Conservation (phyloP, 768 basidiomycete genomes). For the Cyclocybe cylindracea region DNA sequence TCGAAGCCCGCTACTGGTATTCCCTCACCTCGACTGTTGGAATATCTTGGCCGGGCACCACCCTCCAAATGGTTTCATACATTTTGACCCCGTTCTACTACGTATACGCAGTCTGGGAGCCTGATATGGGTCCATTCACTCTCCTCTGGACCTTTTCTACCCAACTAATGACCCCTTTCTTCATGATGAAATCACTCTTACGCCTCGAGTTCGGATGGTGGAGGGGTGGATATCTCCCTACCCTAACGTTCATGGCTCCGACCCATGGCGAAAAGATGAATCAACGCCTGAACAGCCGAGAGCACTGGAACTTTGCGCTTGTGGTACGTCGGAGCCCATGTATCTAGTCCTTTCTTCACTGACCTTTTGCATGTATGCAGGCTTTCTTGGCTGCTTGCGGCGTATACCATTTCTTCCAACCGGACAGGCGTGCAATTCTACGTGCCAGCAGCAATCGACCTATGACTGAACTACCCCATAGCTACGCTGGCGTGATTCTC, state of each 20-base stretch:
- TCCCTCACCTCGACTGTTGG: conserved; percentile 31
- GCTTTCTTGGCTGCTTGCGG: too few species aligned
- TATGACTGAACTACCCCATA: too few species aligned
- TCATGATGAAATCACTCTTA: conserved; percentile 27
- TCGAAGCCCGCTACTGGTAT: conserved; percentile 34
- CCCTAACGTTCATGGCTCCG: conserved; percentile 14
- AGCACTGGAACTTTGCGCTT: neutral
- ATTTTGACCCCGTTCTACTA: conserved; percentile 6
- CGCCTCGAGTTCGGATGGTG: conserved; percentile 23
- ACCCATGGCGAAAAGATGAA: conserved; percentile 36
- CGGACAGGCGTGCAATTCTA: too few species aligned
- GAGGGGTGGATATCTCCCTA: conserved; percentile 10
- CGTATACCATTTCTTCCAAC: too few species aligned
- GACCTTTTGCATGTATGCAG: too few species aligned
- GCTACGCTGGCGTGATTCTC: too few species aligned
- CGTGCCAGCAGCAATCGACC: too few species aligned
- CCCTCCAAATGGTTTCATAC: conserved; percentile 16
- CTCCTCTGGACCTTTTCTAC: neutral
- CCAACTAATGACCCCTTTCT: conserved; percentile 13
- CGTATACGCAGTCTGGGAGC: neutral
- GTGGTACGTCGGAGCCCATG: neutral
- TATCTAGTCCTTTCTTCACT: too few species aligned
- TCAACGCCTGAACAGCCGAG: conserved; percentile 5
- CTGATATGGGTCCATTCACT: neutral
- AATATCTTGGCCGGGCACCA: conserved; percentile 26